A percentile compares a stretch with the other conserved stretches of the same genome.
These are phyloP conservation scores for Pyronema domesticum DNA, from an alignment of 495 filamentous ascomycete genomes.

Conservation along the genomic window DNA sequence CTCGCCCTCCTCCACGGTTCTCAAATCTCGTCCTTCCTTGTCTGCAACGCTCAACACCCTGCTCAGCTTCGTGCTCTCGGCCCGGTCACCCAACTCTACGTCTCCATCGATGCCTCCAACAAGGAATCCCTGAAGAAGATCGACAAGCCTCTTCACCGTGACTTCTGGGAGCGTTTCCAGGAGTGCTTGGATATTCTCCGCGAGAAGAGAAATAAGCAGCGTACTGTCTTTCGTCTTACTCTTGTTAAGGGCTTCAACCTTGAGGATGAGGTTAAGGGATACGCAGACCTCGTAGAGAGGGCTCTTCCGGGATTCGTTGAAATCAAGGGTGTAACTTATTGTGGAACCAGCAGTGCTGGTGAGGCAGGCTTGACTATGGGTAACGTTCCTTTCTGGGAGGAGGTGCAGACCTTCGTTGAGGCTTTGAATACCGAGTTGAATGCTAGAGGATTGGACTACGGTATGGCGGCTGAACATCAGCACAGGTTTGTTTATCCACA, in stretches of 20 bases:
- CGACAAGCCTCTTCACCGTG: conserved; percentile 78
- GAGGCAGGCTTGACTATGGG: conserved; percentile 79
- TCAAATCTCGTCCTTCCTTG: conserved; percentile 81
- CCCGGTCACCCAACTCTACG: conserved; percentile 84
- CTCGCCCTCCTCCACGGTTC: conserved; percentile 61
- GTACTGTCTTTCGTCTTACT: conserved; percentile 88
- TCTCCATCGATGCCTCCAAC: conserved; percentile 86
- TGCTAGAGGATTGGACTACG: conserved; percentile 56
- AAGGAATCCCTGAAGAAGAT: conserved; percentile 70
- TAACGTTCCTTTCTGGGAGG: conserved; percentile 88
- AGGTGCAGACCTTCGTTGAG: conserved; percentile 63
- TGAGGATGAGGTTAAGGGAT: conserved; percentile 78
- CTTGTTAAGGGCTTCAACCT: conserved; percentile 95
- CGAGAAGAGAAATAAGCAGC: conserved; percentile 59
- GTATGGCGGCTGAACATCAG: conserved; percentile 83
- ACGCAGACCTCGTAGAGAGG: conserved; percentile 69
- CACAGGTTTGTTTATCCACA: conserved; percentile 30
- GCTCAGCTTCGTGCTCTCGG: conserved; percentile 66
- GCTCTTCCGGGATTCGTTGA: conserved; percentile 82
- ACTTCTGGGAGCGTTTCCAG: conserved; percentile 93
- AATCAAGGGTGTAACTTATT: conserved; percentile 86
- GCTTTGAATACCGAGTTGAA: conserved; percentile 48
- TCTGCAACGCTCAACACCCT: conserved; percentile 96
- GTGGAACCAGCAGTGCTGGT: conserved; percentile 65
- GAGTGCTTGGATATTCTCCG: conserved; percentile 77